Conservation (phyloP, 1,284 basidiomycete species). For the Apiotrichum gamsii region DNA sequence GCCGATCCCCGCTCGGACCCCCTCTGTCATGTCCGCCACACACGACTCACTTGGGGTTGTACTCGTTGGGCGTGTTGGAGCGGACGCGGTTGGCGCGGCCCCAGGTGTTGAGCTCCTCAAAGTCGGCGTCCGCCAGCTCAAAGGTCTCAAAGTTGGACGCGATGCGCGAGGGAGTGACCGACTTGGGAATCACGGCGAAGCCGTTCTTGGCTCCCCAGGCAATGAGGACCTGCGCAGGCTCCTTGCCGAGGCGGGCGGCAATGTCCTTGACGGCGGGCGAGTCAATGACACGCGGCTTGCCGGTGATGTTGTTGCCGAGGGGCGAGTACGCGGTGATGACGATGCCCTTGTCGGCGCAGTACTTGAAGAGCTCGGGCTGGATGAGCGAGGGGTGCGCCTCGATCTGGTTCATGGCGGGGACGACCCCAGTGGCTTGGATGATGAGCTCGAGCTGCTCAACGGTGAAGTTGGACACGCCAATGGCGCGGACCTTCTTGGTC, state of each 20-base stretch:
- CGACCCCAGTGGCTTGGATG: constrained; percentile 66
- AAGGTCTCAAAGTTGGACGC: constrained; percentile 66
- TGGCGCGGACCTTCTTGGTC: constrained; percentile 35
- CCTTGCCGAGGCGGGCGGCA: constrained; percentile 55
- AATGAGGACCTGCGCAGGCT: constrained; percentile 63
- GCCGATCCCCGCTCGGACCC: neutral
- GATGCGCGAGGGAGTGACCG: constrained; percentile 52
- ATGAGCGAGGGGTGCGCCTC: constrained; percentile 65
- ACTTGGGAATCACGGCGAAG: constrained; percentile 61
- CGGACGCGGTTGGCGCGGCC: constrained; percentile 55
- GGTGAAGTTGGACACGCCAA: constrained; percentile 72
- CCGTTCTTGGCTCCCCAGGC: constrained; percentile 57
- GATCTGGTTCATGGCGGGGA: constrained; percentile 74
- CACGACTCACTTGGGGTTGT: constrained; percentile 34
- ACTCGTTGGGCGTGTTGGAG: constrained; percentile 61
- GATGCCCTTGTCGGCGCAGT: constrained; percentile 61
- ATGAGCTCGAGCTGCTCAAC: constrained; percentile 62
- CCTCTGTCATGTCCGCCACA: too few relatives aligned
- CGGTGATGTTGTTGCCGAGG: constrained; percentile 52
- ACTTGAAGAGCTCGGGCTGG: constrained; percentile 39
- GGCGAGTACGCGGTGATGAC: constrained; percentile 54
- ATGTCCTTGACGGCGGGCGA: constrained; percentile 57
- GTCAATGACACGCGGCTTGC: constrained; percentile 31
- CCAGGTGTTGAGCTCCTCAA: constrained; percentile 55
- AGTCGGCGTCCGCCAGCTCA: constrained; percentile 58